Base-by-base conservation (phyloP, 2,329 filamentous ascomycete species). In the Fulvia fulva region DNA sequence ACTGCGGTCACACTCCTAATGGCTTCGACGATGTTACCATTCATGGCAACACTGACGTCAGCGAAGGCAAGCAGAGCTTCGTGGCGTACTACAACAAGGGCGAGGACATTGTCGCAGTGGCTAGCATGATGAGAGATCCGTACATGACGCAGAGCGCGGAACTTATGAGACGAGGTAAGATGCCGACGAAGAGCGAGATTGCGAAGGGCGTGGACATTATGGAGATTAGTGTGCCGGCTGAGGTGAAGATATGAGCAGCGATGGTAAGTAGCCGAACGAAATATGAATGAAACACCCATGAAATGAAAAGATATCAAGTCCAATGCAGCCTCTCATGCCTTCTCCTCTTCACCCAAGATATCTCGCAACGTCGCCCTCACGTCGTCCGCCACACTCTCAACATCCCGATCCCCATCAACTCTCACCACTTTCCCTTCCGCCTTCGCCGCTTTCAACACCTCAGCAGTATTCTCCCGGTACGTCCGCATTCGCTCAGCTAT, bases 111-210 rank as follows among this genome's bases (percentile, higher is more conserved):
- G 89, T 97, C 12, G 94, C 94, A 0, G 89, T 97, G 67, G 91
- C 91, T 0, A 93, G 85, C 58, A 97, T 97, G 91, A 88, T 88
- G 64, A 87, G 85, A 76, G 94, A 99, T 73, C 94, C 94, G 0
- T 83, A 89, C 56, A 91, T 96, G 88, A 77, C 78, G 1, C 90
- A 97, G 76, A 83, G 83, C 53, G 88, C 89, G 1, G 90, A 95
- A 79, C 77, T 97, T 76, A 95, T 97, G 90, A 81, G 87, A 60
- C 78, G 85, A 63, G 85, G 85, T 37, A 89, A 85, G 74, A 96
- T 97, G 91, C 87, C 89, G 1, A 81, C 78, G 55, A 97, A 96
- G 84, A 85, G 78, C 62, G 83, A 96, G 70, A 76, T 97, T 50
- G 75, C 87, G 71, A 81, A 80, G 52, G 89, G 88, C 0, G 73